These are phyloP conservation scores for Marasmius sp. DNA, from an alignment of 1,284 basidiomycete genomes.

Conservation along the genomic window DNA sequence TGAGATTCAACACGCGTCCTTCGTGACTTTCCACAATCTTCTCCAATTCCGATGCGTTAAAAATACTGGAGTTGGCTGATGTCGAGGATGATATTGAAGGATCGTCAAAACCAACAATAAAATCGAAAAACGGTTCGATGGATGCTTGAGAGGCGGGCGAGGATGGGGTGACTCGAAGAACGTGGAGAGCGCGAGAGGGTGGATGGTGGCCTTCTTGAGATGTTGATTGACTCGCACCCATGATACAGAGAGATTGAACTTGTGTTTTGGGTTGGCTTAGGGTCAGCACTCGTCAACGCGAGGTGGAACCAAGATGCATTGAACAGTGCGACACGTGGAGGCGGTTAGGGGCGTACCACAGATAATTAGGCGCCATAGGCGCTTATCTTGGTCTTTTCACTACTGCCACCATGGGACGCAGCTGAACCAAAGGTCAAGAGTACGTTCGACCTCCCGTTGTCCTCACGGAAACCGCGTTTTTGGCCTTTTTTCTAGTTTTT, in stretches of 20 bases:
- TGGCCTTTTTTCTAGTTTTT: too few species aligned
- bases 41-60: constrained; percentile 77
- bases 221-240: constrained; percentile 77
- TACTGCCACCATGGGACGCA: too few species aligned
- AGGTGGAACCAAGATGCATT: neutral
- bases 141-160: constrained; percentile 84
- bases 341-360: neutral
- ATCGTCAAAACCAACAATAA: constrained; percentile 88
- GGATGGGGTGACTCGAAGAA: constrained; percentile 82
- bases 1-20: constrained; percentile 72
- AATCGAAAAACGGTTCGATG: constrained; percentile 97
- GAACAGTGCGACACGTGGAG: neutral
- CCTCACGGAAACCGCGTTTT: too few species aligned
- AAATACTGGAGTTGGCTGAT: constrained; percentile 38
- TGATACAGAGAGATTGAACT: constrained; percentile 23
- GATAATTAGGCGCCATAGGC: too few species aligned
- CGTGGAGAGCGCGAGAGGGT: constrained; percentile 75
- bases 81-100: constrained; percentile 46
- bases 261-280: too few species aligned
- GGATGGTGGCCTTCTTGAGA: constrained; percentile 43
- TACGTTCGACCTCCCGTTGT: too few species aligned
- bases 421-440: too few species aligned
- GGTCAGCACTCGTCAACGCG: too few species aligned
- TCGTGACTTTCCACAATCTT: constrained; percentile 87
- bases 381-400: too few species aligned